Conservation (phyloP, 805 yeast species). For the Wickerhamomyces chaumierensis region DNA sequence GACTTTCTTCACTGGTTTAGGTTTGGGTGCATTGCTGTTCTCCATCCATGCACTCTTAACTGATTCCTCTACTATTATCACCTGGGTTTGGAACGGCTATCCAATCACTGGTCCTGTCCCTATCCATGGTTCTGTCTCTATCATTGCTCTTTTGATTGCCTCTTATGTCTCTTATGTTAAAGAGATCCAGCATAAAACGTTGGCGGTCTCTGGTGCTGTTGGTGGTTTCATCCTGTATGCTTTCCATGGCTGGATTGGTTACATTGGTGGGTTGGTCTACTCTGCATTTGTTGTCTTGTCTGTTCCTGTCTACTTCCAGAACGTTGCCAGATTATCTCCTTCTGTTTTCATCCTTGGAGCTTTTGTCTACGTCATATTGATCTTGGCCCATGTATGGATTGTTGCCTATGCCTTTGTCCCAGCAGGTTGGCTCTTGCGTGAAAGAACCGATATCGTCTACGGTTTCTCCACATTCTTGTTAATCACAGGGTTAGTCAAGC, state of each 20-base stretch:
- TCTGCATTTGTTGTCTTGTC: conserved; percentile 48
- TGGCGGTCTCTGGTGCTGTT: conserved; percentile 39
- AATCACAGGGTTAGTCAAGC: conserved; percentile 35
- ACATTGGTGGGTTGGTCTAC: conserved; percentile 62
- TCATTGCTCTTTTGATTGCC: conserved; percentile 51
- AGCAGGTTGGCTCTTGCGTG: conserved; percentile 79
- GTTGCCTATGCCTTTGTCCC: conserved; percentile 99
- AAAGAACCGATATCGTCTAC: conserved; percentile 72
- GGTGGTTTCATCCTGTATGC: conserved; percentile 29
- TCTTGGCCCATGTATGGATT: conserved; percentile 86
- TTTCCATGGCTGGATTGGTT: conserved; percentile 62
- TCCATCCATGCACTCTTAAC: conserved; percentile 63
- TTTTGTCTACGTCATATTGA: conserved; percentile 38
- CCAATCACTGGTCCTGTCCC: conserved; percentile 84
- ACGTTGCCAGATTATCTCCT: conserved; percentile 43
- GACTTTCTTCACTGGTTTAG: conserved; percentile 41
- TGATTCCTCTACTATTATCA: conserved; percentile 78
- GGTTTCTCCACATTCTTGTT: conserved; percentile 42
- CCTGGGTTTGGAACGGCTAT: conserved; percentile 96
- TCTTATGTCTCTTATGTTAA: conserved; percentile 29
- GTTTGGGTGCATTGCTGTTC: conserved; percentile 69
- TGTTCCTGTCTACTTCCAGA: conserved; percentile 53
- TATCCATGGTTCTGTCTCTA: conserved; percentile 58
- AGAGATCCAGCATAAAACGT: conserved; percentile 10
- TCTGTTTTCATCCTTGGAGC: conserved; percentile 43